phyloP scores from a whole-genome alignment of 192 early-diverging fungal species.

The Backusella tuberculispora region DNA sequence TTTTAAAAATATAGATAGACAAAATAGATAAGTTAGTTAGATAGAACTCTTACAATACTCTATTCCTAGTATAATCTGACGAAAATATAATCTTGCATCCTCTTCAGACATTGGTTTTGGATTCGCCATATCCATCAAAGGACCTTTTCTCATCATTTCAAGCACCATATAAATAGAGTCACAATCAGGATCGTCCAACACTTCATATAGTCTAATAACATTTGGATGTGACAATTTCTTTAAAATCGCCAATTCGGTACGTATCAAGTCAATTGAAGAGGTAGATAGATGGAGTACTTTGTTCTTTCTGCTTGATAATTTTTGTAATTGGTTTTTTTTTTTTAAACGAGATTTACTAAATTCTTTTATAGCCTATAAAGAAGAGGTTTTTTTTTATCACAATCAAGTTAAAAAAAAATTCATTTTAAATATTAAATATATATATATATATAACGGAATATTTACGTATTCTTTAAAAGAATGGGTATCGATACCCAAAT shows the following conservation, averaged over 20 bases:
- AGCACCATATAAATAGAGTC: conserved; percentile 6
- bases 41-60: background rate
- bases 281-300: background rate
- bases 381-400: too few relatives aligned
- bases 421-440: background rate
- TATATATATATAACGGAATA: background rate
- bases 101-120: background rate
- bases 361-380: conserved; percentile 11
- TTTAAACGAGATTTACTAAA: background rate
- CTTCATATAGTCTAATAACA: background rate
- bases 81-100: background rate
- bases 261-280: background rate
- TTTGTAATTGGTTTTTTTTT: background rate
- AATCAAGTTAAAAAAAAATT: background rate
- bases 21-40: too few relatives aligned
- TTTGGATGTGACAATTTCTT: background rate
- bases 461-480: background rate
- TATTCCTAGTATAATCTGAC: conserved; percentile 11
- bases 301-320: background rate
- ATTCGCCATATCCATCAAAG: background rate
- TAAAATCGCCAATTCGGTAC: background rate
- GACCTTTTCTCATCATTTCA: background rate
- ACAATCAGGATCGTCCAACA: background rate
- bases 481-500: background rate
- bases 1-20: background rate